phyloP scores from a whole-genome alignment of 2,329 filamentous ascomycete species.

The Ophiobolus disseminans region DNA sequence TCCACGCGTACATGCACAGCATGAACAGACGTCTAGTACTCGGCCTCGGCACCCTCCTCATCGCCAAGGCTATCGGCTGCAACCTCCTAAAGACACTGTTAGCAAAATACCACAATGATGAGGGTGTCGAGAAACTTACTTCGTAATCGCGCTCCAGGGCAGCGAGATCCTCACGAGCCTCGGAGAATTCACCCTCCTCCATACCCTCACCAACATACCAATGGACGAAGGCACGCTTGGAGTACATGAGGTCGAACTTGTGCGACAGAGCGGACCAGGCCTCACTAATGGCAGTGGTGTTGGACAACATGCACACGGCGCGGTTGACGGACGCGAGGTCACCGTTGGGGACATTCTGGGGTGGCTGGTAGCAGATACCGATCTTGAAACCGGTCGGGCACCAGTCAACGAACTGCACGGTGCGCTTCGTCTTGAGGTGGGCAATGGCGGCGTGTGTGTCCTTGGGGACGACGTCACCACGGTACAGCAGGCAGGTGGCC shows the following conservation, averaged over 20 bases:
- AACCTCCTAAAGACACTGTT: constrained; percentile 68
- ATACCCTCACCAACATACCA: constrained; percentile 99
- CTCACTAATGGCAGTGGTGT: constrained; percentile 98
- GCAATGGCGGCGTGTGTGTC: constrained; percentile 92
- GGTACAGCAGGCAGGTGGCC: constrained; percentile 97
- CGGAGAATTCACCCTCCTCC: constrained; percentile 99
- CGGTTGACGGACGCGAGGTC: constrained; percentile 98
- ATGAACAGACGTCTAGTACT: constrained; percentile 71
- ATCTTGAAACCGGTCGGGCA: constrained; percentile 99
- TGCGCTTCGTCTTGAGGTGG: constrained; percentile 98
- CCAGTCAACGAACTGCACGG: constrained; percentile 99
- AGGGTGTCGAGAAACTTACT: background rate
- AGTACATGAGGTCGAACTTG: constrained; percentile 99
- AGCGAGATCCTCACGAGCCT: constrained; percentile 97
- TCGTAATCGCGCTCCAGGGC: constrained; percentile 98
- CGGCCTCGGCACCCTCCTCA: constrained; percentile 83
- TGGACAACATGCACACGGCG: constrained; percentile 98
- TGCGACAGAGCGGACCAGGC: constrained; percentile 94
- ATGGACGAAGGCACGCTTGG: constrained; percentile 99
- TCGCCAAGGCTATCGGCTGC: constrained; percentile 91
- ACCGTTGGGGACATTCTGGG: constrained; percentile 93
- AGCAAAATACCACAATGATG: too few species aligned
- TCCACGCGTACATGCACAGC: constrained; percentile 24
- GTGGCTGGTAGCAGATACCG: constrained; percentile 99
- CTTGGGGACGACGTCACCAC: constrained; percentile 96